phyloP scores from a whole-genome alignment of 371 early-diverging fungal genomes.

The Thermomucor indicae-seudaticae region DNA sequence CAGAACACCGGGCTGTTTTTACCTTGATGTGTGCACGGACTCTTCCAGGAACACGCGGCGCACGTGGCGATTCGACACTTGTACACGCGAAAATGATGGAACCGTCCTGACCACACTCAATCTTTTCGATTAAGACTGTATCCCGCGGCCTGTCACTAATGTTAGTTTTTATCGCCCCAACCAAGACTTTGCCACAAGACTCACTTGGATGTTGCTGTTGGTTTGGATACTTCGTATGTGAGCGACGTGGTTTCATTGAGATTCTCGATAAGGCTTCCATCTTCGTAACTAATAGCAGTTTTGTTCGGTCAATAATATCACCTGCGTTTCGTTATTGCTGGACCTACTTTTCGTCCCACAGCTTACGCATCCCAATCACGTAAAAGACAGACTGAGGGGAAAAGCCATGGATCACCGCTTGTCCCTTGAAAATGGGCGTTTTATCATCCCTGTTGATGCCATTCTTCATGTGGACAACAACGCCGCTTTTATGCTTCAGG shows the following conservation, averaged over 20 bases:
- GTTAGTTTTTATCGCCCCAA: neutral
- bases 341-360: constrained; percentile 56
- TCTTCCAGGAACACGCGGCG: constrained; percentile 54
- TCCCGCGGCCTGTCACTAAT: constrained; percentile 25
- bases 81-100: constrained; percentile 61
- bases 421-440: constrained; percentile 62
- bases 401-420: constrained; percentile 58
- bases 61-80: constrained; percentile 61
- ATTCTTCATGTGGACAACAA: constrained; percentile 58
- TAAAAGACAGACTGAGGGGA: constrained; percentile 66
- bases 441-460: constrained; percentile 47
- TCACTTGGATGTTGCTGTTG: constrained; percentile 48
- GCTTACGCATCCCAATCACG: constrained; percentile 60
- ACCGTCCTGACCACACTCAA: constrained; percentile 45
- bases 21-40: constrained; percentile 58
- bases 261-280: constrained; percentile 52
- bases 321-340: neutral
- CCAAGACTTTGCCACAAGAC: neutral
- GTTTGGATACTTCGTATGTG: constrained; percentile 51
- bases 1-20: constrained; percentile 1
- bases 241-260: constrained; percentile 37
- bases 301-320: neutral
- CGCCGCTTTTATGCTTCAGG: constrained; percentile 63
- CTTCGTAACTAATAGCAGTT: constrained; percentile 49
- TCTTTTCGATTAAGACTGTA: constrained; percentile 40